Conservation (phyloP, 306 rosid genomes). For the Medicago lupulina region DNA sequence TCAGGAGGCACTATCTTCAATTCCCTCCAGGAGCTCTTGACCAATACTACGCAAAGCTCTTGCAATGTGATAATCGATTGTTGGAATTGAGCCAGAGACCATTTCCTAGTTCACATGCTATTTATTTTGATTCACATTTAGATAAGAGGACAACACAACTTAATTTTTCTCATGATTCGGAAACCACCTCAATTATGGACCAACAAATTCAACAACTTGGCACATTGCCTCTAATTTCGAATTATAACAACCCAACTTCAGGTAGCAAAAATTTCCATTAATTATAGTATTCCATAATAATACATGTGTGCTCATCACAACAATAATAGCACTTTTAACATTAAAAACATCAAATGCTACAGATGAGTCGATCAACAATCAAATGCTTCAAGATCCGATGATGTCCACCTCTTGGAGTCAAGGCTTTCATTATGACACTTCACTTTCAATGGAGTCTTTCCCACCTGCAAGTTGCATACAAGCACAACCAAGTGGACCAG, state of each 20-base stretch:
- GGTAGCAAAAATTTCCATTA: constrained; percentile 27
- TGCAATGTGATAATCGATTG: constrained; percentile 47
- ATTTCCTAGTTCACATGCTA: constrained; percentile 46
- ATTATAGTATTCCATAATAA: neutral
- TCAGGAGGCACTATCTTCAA: constrained; percentile 49
- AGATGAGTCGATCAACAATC: constrained; percentile 13
- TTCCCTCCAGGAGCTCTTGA: constrained; percentile 58
- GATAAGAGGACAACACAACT: constrained; percentile 31
- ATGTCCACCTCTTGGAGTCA: constrained; percentile 10
- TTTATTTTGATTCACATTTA: constrained; percentile 45
- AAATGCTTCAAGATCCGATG: constrained; percentile 13
- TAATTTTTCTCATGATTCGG: constrained; percentile 8
- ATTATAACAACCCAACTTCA: neutral
- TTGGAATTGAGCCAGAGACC: constrained; percentile 42
- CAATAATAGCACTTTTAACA: neutral
- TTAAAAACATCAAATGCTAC: neutral
- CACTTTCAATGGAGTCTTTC: constrained; percentile 10
- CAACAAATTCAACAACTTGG: neutral
- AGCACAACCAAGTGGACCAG: neutral
- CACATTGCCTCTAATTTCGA: neutral
- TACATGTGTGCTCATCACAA: neutral
- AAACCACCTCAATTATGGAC: neutral
- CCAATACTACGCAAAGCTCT: constrained; percentile 47
- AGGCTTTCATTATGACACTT: constrained; percentile 3
- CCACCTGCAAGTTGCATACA: constrained; percentile 8